Evolutionary conservation across 345 rosid genomes (phyloP), one percentile per base, ranked within the genome.

Genomic region (Ailanthus altissimus): DNA sequence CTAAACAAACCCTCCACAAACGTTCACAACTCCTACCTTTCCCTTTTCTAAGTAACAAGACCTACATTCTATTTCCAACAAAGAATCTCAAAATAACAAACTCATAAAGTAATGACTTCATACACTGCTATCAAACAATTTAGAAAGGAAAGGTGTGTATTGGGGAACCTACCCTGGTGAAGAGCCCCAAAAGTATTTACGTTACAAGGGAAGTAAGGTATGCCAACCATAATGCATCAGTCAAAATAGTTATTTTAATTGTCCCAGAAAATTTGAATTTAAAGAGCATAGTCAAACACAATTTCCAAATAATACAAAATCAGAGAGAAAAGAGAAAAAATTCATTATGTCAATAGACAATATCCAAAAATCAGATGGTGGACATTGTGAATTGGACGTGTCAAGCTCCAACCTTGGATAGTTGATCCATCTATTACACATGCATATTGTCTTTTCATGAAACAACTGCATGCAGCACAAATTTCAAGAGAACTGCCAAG

Each of bases 151-250:
- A 8, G 21, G 12, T 47, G 18, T 21, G 12, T 23, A 28, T 65
- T 20, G 7, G 40, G 21, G 40, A 11, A 23, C 46, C 71, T 11
- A 12, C 0, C n/a, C 51, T 8, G 49, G 13, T 10, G 51, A 5
- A 66, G 6, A 20, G 51, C 51, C 47, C n/a, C 28, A 66, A 14
- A 66, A 66, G 11, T 66, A 26, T 21, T 66, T n/a, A 40, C n/a
- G 42, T 66, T 43, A 67, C 53, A 67, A 43, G 47, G 46, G 70
- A 65, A 66, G 70, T 26, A 50, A 70, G 73, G 43, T 14, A n/a
- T 51, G 46, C 8, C 1, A 47, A 67, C 46, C 45, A 32, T 51
- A 18, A 50, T 7, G 13, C 14, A 51, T 49, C 57, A 51, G 59
- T 26, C 60, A 51, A 50, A 70, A 28, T 45, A 28, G 40, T 32